A percentile compares a stretch with the other conserved stretches of the same genome.
phyloP scores from a whole-genome alignment of 2,329 filamentous ascomycete genomes.

The Cryoendolithus antarcticus region DNA sequence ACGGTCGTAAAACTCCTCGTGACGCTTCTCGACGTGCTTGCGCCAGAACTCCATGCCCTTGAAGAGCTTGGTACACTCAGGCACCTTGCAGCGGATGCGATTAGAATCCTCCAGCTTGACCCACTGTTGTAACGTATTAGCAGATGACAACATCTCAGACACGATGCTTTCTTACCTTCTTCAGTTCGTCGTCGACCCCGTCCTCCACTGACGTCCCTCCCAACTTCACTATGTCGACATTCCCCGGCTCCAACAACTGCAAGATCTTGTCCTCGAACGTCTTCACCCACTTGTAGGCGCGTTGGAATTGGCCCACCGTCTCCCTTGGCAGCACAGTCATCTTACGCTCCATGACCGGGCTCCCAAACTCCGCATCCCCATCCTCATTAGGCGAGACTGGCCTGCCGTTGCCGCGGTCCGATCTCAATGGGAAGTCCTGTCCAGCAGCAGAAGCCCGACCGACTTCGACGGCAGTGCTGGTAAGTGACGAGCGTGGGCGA shows the following conservation, averaged over 20 bases:
- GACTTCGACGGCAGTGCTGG: slow-evolving; percentile 68
- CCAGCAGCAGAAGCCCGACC: slow-evolving; percentile 74
- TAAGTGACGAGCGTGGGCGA: slow-evolving; percentile 75
- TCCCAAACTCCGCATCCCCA: slow-evolving; percentile 15
- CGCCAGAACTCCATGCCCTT: slow-evolving; percentile 96
- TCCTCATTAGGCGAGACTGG: slow-evolving; percentile 31
- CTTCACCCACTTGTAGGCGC: slow-evolving; percentile 97
- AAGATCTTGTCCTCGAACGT: slow-evolving; percentile 95
- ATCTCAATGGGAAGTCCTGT: slow-evolving; percentile 68
- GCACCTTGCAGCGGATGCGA: slow-evolving; percentile 93
- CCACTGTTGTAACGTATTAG: slow-evolving; percentile 29
- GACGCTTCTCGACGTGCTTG: slow-evolving; percentile 95
- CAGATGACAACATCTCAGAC: neutral
- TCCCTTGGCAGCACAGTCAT: slow-evolving; percentile 26
- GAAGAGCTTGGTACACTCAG: slow-evolving; percentile 92
- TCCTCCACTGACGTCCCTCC: slow-evolving; percentile 81
- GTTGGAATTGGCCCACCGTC: slow-evolving; percentile 70
- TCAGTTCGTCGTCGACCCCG: slow-evolving; percentile 71
- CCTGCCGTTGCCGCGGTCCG: slow-evolving; percentile 33
- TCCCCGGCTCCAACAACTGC: slow-evolving; percentile 83
- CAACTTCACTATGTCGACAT: slow-evolving; percentile 76
- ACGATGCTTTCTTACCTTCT: slow-evolving; percentile 37
- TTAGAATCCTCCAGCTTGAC: slow-evolving; percentile 97
- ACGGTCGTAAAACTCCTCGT: slow-evolving; percentile 71
- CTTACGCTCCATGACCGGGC: slow-evolving; percentile 58